Evolutionary conservation across 257 asterid species (phyloP), one percentile per base, ranked within the genome.

Genomic region (Solanum lycopersicoides): DNA sequence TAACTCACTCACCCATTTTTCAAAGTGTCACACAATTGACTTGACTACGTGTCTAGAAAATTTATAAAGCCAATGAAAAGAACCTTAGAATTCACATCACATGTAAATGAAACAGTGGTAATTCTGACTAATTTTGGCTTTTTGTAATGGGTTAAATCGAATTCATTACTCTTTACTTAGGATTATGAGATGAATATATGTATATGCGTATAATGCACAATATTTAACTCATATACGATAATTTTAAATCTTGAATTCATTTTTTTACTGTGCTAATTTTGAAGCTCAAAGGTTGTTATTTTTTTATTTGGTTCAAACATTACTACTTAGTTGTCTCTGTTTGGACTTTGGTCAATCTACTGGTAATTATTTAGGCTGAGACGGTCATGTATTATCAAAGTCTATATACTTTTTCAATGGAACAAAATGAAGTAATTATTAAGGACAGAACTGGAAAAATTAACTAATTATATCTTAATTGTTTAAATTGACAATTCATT

Each of bases 1-100:
- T 13, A 45, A 20, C 41, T 12, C 41, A 37, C 66, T 42, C 74
- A 53, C 59, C 42, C 76, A 74, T 60, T 37, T 82, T 28, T 68
- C 34, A 71, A 45, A 83, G 9, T 14, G 25, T 60, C 59, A 63
- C 56, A 71, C n/a, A 39, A 47, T 21, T 83, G 82, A 87, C 86
- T 82, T 53, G 56, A 88, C 89, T 84, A 37, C 2, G 63, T 42
- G 83, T 25, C 9, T 42, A n/a, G n/a, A 77, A 77, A 75, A 7
- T 12, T 77, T 42, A 25, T 44, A 44, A 76, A 25, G 83, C 13
- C n/a, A 0, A 37, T 42, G 60, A n/a, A 76, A 42, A 77, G 83
- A 42, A 77, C 35, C 63, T 44, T 77, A 7, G 23, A 25, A 77
- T 77, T 77, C 63, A 25, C 15, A 25, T 77, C 63, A 77, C 23